These are phyloP conservation scores for Macrolepiota dolichaula DNA, from an alignment of 768 basidiomycete species.

Conservation along the genomic window DNA sequence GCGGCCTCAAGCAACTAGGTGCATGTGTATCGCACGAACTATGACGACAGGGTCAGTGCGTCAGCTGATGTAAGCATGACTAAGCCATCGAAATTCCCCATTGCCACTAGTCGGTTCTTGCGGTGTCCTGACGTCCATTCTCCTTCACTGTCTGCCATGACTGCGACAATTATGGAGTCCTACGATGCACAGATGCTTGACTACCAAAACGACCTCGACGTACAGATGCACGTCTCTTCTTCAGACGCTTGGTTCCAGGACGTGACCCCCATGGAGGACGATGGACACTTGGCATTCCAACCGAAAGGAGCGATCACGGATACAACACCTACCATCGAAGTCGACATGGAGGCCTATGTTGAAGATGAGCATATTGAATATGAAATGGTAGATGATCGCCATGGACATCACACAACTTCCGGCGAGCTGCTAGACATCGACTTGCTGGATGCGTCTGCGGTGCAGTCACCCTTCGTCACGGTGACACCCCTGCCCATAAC, in stretches of 20 bases:
- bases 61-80: slow-evolving; percentile 8
- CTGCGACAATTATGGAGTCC: slow-evolving; percentile 11
- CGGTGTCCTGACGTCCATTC: slow-evolving; percentile 6
- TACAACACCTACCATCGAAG: slow-evolving; percentile 11
- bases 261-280: slow-evolving; percentile 16
- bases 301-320: slow-evolving; percentile 1
- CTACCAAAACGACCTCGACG: slow-evolving; percentile 15
- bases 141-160: slow-evolving; percentile 6
- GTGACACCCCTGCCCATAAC: slow-evolving; percentile 3
- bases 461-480: slow-evolving; percentile 4
- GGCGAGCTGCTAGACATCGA: slow-evolving; percentile 17
- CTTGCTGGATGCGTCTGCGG: slow-evolving; percentile 10
- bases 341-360: slow-evolving; percentile 18
- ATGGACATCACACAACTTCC: slow-evolving; percentile 5
- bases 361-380: slow-evolving; percentile 16
- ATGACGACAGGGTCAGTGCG: slow-evolving; percentile 12
- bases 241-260: slow-evolving; percentile 18
- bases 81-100: background rate
- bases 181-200: slow-evolving; percentile 17
- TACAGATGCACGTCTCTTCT: slow-evolving; percentile 16
- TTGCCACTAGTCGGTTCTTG: background rate
- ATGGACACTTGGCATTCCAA: slow-evolving; percentile 6
- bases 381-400: slow-evolving; percentile 16
- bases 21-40: background rate
- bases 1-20: background rate